Evolutionary conservation across 164 flowering plant genomes (phyloP).

Genomic region (Piper longum): DNA sequence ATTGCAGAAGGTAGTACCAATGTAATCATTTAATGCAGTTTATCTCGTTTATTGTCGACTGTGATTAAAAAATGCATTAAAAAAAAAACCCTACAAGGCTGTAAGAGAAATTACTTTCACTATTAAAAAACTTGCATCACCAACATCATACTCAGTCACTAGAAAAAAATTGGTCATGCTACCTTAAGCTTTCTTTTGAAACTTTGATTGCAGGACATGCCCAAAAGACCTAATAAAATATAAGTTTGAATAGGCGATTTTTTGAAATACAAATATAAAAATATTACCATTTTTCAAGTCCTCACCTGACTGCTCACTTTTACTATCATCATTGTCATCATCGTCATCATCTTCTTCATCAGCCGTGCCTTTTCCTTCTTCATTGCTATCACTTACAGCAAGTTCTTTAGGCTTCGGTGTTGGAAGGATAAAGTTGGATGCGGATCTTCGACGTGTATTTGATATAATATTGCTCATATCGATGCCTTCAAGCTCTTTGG

Average conservation of each 20-base stretch:
- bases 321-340: constrained; percentile 21
- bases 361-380: constrained; percentile 19
- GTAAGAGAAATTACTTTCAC: no score
- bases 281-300: constrained; percentile 31
- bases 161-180: no score
- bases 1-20: no score
- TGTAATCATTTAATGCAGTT: no score
- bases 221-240: not conserved
- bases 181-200: no score
- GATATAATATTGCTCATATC: constrained; percentile 77
- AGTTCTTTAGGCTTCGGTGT: constrained; percentile 49
- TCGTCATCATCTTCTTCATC: constrained; percentile 31
- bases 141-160: no score
- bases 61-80: no score
- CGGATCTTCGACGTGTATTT: constrained; percentile 66
- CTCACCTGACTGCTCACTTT: constrained; percentile 25
- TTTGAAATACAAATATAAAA: not conserved
- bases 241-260: no score
- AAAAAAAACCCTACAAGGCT: no score
- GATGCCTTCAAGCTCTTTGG: constrained; percentile 93
- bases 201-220: not conserved
- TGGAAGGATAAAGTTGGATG: constrained; percentile 32
- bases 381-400: constrained; percentile 32
- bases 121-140: no score
- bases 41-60: no score